Base-by-base conservation (phyloP, 192 early-diverging fungal species). In the Coemansia reversa region DNA sequence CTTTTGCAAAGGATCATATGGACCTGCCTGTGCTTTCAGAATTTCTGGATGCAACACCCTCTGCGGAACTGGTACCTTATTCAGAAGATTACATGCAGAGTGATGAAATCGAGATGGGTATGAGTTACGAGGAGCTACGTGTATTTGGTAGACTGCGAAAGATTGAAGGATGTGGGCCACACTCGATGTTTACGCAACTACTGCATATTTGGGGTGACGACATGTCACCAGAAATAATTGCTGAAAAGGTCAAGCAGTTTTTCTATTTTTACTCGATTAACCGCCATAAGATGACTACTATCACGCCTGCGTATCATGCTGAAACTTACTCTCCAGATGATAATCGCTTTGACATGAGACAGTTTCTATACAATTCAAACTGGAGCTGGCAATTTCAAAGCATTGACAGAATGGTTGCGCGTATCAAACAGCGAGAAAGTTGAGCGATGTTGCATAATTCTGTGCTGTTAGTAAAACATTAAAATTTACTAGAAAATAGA, bases 241-340 rank as follows among this genome's bases (percentile, higher is more conserved):
- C 93, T 0, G 82, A 70, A 11, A 98, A 98, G 62, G 96, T 99
- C 51, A 98, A 98, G 79, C 77, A 84, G 12, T 98, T 99, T 78
- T 99, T 97, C 75, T 94, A 90, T 63, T 99, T 86, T 76, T 96
- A 98, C 67, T 85, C 95, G 7, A 94, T 99, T 60, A 99, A 99
- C 84, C 87, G 97, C 39, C 97, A 99, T 83, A 99, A 99, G 82
- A 93, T 96, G 84, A 99, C 97, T 7, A 93, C 96, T 0, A 66
- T 99, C 7, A 97, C 97, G 7, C 97, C 97, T 1, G 85, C 92
- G 0, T 96, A 96, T 75, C 96, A 98, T 60, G 94, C 96, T 49
- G 94, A 94, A 57, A 86, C 89, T 0, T 99, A 99, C 71, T 91
- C 91, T 55, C 93, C 96, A 3, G 97, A 99, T 63, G 96, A 98